A percentile compares a stretch with the other conserved stretches of the same genome.
Conservation (phyloP, 1,139 yeast species). For the Blastobotrys proliferans region DNA sequence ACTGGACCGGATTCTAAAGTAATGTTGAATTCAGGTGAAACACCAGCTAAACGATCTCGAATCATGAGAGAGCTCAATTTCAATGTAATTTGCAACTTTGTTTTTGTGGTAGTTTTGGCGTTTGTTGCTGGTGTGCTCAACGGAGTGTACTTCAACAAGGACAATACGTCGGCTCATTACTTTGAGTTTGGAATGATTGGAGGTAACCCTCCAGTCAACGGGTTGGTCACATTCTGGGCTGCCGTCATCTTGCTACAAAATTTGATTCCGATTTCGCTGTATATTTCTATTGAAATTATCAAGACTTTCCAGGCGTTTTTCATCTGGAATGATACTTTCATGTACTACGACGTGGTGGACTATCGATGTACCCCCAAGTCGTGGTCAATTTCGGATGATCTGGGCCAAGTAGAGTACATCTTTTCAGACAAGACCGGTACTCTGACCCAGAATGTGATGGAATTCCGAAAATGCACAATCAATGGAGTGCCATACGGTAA, state of each 20-base stretch:
- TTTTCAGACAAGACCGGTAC: conserved; percentile 98
- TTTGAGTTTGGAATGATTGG: conserved; percentile 69
- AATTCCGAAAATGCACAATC: conserved; percentile 86
- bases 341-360: conserved; percentile 80
- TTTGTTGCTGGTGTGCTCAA: conserved; percentile 78
- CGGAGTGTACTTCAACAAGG: conserved; percentile 62
- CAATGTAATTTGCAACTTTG: conserved; percentile 76
- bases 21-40: conserved; percentile 87
- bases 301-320: conserved; percentile 90
- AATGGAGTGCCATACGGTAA: conserved; percentile 83
- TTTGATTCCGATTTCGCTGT: conserved; percentile 87
- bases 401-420: conserved; percentile 93
- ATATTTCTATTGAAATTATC: conserved; percentile 87
- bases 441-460: conserved; percentile 94
- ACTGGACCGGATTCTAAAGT: conserved; percentile 92
- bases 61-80: conserved; percentile 79
- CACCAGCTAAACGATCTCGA: conserved; percentile 85
- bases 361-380: conserved; percentile 95
- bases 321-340: conserved; percentile 76
- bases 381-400: conserved; percentile 97
- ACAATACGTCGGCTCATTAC: conserved; percentile 53
- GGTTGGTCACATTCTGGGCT: conserved; percentile 82
- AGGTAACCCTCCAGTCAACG: conserved; percentile 68
- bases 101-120: conserved; percentile 70
- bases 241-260: conserved; percentile 83